Evolutionary conservation across 495 filamentous ascomycete genomes (phyloP), one percentile per base, ranked within the genome.

Genomic region (Hypoxylon crocopeplum): DNA sequence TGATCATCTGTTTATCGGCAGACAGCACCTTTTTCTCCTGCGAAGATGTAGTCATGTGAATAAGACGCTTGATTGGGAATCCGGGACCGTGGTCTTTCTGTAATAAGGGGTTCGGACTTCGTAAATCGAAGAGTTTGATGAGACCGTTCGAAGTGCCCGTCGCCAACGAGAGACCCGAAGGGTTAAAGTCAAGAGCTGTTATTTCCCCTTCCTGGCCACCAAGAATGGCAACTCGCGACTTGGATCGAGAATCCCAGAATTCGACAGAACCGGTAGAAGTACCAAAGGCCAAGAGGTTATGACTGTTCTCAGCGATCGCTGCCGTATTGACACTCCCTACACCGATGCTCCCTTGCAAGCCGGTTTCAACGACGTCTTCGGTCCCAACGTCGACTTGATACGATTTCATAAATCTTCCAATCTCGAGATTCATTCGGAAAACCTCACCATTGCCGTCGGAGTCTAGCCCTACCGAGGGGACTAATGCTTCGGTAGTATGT

Each of bases 51-150:
- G 84, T 87, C 27, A 99, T 81, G 77, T 95, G 96, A 30, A 88
- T 89, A 30, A 99, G 75, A 7, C 88, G 93, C 66, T 97, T 91
- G 10, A 70, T 89, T 10, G 95, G 89, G 70, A 91, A 96, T 8
- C 93, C 93, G 72, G 96, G 97, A 41, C 95, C 94, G 78, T 98
- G 95, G 59, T 98, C 95, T 70, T 95, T 97, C 64, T 85, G 87
- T 27, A 97, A 77, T 1, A 95, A 76, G 10, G 95, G 93, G 0
- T 87, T 81, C 0, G 94, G 91, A 7, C 90, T 91, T 62, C 95
- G 88, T 27, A 99, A 80, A 75, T 99, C 95, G 68, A 97, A 99
- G 20, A 96, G 82, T 38, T 93, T 85, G 25, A 97, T 85, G n/a
- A 97, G 81, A 6, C 95, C 95, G 38, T 86, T 88, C 0, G 91